Evolutionary conservation across 2,329 filamentous ascomycete species (phyloP).

Genomic region (Diplodia scrobiculata): DNA sequence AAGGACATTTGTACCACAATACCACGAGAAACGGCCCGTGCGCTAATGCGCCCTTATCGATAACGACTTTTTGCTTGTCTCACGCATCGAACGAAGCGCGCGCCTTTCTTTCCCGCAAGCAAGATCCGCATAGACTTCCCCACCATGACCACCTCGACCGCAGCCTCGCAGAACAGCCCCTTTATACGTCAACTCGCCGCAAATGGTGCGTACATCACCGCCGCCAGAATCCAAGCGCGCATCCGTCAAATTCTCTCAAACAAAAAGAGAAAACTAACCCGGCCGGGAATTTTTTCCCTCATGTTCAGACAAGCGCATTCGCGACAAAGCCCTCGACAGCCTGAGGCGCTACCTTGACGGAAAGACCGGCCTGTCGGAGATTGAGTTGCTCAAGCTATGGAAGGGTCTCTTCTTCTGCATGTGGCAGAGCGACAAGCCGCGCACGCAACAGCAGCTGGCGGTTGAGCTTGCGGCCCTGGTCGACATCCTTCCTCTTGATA

Average conservation of each 20-base stretch:
- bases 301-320: constrained; percentile 27
- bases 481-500: constrained; percentile 56
- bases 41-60: neutral
- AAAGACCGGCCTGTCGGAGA: constrained; percentile 60
- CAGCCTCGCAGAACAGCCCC: constrained; percentile 23
- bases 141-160: constrained; percentile 14
- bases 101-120: neutral
- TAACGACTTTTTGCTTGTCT: constrained; percentile 1
- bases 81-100: neutral
- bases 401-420: constrained; percentile 90
- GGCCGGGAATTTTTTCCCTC: neutral
- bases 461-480: constrained; percentile 73
- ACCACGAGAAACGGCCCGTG: neutral
- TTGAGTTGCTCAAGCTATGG: constrained; percentile 86
- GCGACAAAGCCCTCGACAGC: constrained; percentile 63
- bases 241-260: neutral
- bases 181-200: constrained; percentile 28
- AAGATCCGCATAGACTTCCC: neutral
- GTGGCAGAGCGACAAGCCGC: constrained; percentile 89
- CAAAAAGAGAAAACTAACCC: neutral
- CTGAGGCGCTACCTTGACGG: constrained; percentile 76
- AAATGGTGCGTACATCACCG: constrained; percentile 14
- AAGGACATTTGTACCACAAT: neutral
- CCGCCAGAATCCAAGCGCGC: too few relatives aligned
- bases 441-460: constrained; percentile 83